A percentile compares a stretch with the other conserved stretches of the same genome.
phyloP scores from a whole-genome alignment of 1,139 yeast genomes.

The Kurtzmaniella quercitrusa region DNA sequence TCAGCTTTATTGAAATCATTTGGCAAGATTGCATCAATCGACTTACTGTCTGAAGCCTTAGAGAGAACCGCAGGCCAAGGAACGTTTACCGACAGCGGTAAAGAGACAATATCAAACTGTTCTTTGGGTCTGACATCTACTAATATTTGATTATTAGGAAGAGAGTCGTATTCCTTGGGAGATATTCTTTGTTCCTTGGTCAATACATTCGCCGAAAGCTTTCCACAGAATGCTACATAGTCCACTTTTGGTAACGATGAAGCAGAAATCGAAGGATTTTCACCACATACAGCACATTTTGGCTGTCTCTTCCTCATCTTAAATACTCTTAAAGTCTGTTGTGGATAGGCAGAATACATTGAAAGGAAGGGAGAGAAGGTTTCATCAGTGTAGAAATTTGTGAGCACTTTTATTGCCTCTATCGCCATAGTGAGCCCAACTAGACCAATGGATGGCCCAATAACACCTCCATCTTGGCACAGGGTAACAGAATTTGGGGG shows the following conservation, averaged over 20 bases:
- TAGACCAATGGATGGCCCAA: slow-evolving; percentile 93
- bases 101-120: slow-evolving; percentile 64
- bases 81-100: slow-evolving; percentile 59
- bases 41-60: slow-evolving; percentile 18
- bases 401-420: slow-evolving; percentile 74
- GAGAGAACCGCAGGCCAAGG: slow-evolving; percentile 52
- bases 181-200: slow-evolving; percentile 40
- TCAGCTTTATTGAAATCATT: slow-evolving; percentile 15
- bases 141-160: slow-evolving; percentile 25
- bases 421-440: slow-evolving; percentile 88
- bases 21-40: slow-evolving; percentile 23
- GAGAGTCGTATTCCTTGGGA: slow-evolving; percentile 35
- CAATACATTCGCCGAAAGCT: slow-evolving; percentile 44
- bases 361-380: slow-evolving; percentile 64
- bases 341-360: slow-evolving; percentile 70
- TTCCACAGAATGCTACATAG: slow-evolving; percentile 75
- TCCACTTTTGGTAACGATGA: slow-evolving; percentile 46
- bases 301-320: slow-evolving; percentile 71
- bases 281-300: slow-evolving; percentile 66
- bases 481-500: slow-evolving; percentile 77
- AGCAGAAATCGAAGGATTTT: slow-evolving; percentile 41
- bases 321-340: slow-evolving; percentile 66
- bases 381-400: slow-evolving; percentile 45
- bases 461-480: slow-evolving; percentile 92
- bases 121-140: slow-evolving; percentile 81